phyloP scores from a whole-genome alignment of 2,329 filamentous ascomycete species.

The Elsinoe perseae region DNA sequence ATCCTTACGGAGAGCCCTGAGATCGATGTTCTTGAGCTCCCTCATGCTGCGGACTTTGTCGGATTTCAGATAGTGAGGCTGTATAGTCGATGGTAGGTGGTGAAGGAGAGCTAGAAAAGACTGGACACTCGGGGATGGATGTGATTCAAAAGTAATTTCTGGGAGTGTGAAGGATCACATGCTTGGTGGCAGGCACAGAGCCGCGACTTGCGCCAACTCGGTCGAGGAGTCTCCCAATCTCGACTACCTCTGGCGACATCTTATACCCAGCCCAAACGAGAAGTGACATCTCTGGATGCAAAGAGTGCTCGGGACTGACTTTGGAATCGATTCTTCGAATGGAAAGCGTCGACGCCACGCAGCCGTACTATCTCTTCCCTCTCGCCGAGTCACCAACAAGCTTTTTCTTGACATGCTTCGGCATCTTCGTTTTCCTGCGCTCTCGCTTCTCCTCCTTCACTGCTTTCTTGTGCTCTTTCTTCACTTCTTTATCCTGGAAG shows the following conservation, averaged over 20 bases:
- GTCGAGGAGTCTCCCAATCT: no score
- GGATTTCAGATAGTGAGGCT: no score
- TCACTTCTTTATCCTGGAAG: constrained; percentile 86
- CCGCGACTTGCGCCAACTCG: neutral
- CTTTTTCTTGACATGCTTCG: constrained; percentile 92
- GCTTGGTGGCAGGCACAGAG: neutral
- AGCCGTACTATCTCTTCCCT: constrained; percentile 50
- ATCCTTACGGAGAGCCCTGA: neutral
- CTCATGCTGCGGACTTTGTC: neutral
- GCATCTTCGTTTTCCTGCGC: constrained; percentile 89
- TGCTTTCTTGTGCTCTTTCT: constrained; percentile 79
- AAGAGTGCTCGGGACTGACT: no score
- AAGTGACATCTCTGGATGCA: no score
- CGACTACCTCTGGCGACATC: no score
- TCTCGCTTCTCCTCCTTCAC: constrained; percentile 95
- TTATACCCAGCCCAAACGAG: no score
- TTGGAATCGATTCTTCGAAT: no score
- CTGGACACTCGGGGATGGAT: neutral
- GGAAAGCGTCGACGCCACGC: no score
- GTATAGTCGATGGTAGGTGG: neutral
- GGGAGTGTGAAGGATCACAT: neutral
- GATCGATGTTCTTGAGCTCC: neutral
- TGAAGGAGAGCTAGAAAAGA: neutral
- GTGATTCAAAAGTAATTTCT: neutral
- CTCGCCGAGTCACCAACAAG: constrained; percentile 54